Evolutionary conservation across 2,329 filamentous ascomycete species (phyloP).

Genomic region (Colletotrichum sp.): DNA sequence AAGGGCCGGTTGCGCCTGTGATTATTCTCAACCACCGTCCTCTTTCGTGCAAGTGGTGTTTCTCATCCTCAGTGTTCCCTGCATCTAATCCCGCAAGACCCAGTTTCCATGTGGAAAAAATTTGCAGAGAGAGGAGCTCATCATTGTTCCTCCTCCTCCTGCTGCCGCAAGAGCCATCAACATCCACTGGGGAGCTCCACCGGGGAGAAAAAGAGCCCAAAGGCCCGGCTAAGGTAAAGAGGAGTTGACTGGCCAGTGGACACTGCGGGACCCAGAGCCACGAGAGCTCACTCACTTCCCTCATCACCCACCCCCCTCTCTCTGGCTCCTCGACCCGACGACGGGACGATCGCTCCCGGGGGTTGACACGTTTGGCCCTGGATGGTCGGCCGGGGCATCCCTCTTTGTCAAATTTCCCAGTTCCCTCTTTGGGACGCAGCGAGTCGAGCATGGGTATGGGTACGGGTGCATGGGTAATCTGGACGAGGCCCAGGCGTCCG

Average conservation of each 20-base stretch:
- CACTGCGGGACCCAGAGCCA: neutral
- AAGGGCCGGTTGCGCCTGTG: neutral
- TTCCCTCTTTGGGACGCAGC: neutral
- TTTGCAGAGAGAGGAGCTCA: neutral
- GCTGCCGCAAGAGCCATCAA: neutral
- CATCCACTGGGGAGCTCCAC: neutral
- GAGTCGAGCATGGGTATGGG: neutral
- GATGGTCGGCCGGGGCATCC: slow-evolving; percentile 1
- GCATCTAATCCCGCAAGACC: neutral
- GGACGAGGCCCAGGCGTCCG: neutral
- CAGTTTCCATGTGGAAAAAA: neutral
- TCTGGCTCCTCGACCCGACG: neutral
- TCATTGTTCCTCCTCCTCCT: neutral
- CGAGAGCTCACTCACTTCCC: neutral
- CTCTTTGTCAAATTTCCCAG: neutral
- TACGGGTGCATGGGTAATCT: neutral
- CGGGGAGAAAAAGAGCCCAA: neutral
- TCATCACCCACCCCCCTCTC: neutral
- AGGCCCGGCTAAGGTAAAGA: neutral
- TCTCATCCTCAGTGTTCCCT: neutral
- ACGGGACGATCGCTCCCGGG: slow-evolving; percentile 19
- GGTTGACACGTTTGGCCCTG: slow-evolving; percentile 9
- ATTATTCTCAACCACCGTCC: neutral
- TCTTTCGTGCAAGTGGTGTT: neutral
- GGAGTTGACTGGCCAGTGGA: neutral